Percentiles rank a stretch among this genome's conserved stretches.
phyloP scores from a whole-genome alignment of 495 filamentous ascomycete species.

The Podospora sp. region DNA sequence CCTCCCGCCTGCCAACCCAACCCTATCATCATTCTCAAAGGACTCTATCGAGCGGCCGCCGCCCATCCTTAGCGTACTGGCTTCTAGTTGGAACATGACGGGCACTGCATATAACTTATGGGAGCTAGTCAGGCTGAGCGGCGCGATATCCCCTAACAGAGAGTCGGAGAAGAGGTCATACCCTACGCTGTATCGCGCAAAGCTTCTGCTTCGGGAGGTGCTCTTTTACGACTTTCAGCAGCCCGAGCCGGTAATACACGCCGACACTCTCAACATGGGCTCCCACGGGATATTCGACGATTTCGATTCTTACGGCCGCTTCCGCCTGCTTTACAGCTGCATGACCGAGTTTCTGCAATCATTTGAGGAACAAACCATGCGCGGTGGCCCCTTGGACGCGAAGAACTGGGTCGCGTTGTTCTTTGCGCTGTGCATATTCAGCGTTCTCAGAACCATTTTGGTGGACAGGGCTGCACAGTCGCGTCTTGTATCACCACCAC shows the following conservation, averaged over 20 bases:
- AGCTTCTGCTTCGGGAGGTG: conserved; percentile 51
- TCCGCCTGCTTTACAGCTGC: conserved; percentile 49
- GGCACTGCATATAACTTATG: conserved; percentile 48
- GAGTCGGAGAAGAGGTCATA: conserved; percentile 44
- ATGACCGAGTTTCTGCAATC: conserved; percentile 52
- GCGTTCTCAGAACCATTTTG: conserved; percentile 50
- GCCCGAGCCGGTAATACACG: conserved; percentile 48
- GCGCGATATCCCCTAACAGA: conserved; percentile 44
- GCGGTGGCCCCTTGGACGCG: conserved; percentile 38
- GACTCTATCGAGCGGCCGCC: conserved; percentile 46
- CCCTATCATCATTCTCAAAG: conserved; percentile 43
- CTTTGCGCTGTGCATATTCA: conserved; percentile 53
- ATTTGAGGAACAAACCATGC: conserved; percentile 46
- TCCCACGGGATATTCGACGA: conserved; percentile 43
- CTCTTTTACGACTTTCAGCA: conserved; percentile 54
- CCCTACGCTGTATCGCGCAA: conserved; percentile 51
- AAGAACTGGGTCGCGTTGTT: conserved; percentile 52
- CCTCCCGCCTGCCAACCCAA: conserved; percentile 47
- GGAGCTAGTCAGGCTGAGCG: conserved; percentile 49
- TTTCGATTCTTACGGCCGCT: conserved; percentile 48
- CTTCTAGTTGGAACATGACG: conserved; percentile 51
- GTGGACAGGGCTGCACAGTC: conserved; percentile 46
- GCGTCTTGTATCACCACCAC: conserved; percentile 36
- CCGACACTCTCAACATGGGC: conserved; percentile 42
- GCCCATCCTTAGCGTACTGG: conserved; percentile 47